Percentiles rank a stretch among this genome's conserved stretches.
Evolutionary conservation across 1,284 basidiomycete species (phyloP).

Genomic region (Paramarasmius palmivorus): DNA sequence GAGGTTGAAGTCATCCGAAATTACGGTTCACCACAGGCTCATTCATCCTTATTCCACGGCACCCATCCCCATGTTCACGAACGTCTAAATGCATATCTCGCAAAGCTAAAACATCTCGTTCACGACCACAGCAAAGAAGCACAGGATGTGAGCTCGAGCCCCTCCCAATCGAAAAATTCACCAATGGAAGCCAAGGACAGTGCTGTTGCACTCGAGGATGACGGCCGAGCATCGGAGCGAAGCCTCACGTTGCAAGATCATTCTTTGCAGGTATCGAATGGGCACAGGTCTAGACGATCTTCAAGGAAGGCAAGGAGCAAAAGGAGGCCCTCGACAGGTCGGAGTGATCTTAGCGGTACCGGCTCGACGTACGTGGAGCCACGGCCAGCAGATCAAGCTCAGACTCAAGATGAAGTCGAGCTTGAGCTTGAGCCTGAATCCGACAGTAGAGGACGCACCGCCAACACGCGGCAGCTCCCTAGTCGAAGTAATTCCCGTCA

Average conservation of each 20-base stretch:
- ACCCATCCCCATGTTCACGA: background rate
- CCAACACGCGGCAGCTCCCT: background rate
- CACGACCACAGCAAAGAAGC: background rate
- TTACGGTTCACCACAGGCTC: background rate
- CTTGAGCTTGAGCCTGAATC: background rate
- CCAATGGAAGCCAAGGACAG: background rate
- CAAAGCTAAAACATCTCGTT: background rate
- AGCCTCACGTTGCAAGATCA: background rate
- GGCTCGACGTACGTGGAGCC: background rate
- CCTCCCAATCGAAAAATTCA: too few species aligned
- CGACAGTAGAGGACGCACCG: background rate
- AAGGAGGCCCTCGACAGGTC: background rate
- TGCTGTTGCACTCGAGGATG: background rate
- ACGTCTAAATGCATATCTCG: background rate
- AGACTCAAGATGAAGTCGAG: conserved; percentile 2
- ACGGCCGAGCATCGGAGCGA: conserved; percentile 3
- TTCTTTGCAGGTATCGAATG: background rate
- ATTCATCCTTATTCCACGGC: background rate
- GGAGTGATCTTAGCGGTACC: background rate
- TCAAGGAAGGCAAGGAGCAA: background rate
- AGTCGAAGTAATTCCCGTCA: background rate
- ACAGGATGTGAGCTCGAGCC: background rate
- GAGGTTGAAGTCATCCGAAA: conserved; percentile 8
- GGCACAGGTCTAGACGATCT: background rate
- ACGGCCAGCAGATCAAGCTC: background rate